Base-by-base conservation (phyloP, 139 green algal species). In the Marvania coccoides region DNA sequence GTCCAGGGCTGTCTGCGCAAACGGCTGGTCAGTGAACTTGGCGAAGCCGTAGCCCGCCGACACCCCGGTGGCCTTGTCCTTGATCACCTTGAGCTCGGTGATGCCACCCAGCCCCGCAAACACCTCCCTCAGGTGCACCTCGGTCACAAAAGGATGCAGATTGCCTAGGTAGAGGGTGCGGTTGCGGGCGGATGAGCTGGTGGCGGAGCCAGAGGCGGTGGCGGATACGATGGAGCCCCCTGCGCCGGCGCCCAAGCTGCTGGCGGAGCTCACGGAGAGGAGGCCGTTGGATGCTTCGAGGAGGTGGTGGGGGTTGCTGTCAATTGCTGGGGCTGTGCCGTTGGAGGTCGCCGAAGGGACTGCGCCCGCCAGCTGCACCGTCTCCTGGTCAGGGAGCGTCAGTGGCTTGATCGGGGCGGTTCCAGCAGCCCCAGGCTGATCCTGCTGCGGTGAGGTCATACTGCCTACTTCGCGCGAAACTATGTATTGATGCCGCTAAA, bases 21-120 rank as follows among this genome's bases (percentile, higher is more conserved):
- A 55, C 13, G 5, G 24, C 6, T 24, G 40, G 51, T 72, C 56
- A 36, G 33, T 63, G 31, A 86, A 90, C 31, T 81, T 81, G 6
- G 88, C 82, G 65, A 92, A 92, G 30, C 82, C 86, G 51, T 89
- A 90, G 31, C 84, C 82, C 1, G 82, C 81, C 30, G 57, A 79
- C 13, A 80, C 42, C 19, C 77, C 76, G 1, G 64, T 84, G 10
- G 62, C 61, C 64, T 70, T 85, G 70, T 84, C 82, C 39, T 81
- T 85, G 4, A 89, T 87, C 24, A 68, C 64, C 63, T 71, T 80
- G 33, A 80, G 71, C 58, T 75, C 64, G 3, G 58, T 47, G 29
- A 72, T 67, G 38, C 72, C 71, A 9, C 53, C 36, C 30, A 62
- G 62, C n/a, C 65, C 63, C 14, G 59, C 65, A 62, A 82, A 80